Evolutionary conservation across 352 stramenopile genomes (phyloP), one percentile per base, ranked within the genome.

Genomic region (Globisporangium canariense): DNA sequence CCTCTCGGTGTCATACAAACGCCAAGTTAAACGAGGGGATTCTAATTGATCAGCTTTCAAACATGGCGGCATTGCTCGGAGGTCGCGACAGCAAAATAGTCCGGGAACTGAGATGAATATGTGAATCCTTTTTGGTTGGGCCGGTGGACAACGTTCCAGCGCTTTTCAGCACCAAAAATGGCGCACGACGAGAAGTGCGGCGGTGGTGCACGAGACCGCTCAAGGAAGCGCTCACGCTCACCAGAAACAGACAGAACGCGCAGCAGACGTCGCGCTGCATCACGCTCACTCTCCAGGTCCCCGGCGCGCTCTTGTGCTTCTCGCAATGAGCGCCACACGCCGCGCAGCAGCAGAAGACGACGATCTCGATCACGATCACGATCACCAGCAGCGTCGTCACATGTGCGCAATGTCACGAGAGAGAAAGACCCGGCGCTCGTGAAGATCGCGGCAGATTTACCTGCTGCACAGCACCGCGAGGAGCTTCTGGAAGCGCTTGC

Each of bases 401-500:
- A 11, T 2, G 10, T 13, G 34, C 54, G 36, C 5, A 18, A 20
- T 13, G 22, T 6, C 30, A 54, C 22, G 25, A 28, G 56, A 53
- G 14, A 40, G 38, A 64, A 58, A 16, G 61, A 67, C 22, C 61
- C 61, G 4, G 32, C 34, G 53, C 61, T 67, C 22, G 54, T 45
- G 1, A 18, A 41, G 14, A n/a, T 55, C 9, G 43, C 61, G 20
- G 41, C 61, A 0, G 41, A 32, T 8, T 20, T 88, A 3, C 78
- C 78, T 0, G 69, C 70, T 0, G 73, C 70, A 16, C 65, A 78
- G 60, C 86, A 92, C 62, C 82, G 86, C 13, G 74, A 87, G 16
- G 76, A 89, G 62, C 65, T 94, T 2, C 55, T 94, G 18, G 16
- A 58, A 0, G 77, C 77, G 9, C 58, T 94, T 18, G 60, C 49